Evolutionary conservation across 371 early-diverging fungal species (phyloP), one percentile per base, ranked within the genome.

Genomic region (Apophysomyces sp.): DNA sequence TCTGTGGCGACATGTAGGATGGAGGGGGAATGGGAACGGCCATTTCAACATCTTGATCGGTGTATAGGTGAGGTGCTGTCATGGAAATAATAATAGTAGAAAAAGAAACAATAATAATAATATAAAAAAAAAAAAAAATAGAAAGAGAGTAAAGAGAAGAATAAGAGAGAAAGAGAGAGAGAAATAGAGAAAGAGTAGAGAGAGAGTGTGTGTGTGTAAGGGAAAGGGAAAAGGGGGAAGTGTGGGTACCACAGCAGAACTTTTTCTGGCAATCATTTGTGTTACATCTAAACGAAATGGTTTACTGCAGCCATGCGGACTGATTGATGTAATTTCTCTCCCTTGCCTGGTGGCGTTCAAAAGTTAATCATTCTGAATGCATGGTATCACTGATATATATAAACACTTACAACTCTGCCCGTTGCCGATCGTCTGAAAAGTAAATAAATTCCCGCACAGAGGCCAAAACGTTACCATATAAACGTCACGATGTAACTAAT

Each of bases 21-120:
- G 75, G 73, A 12, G 77, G 77, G 29, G 80, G 80, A 52, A 75
- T 68, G 16, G 61, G 69, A 60, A 70, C 56, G n/a, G 44, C 61
- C 36, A 71, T 68, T 31, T 74, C 72, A 56, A 67, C 56, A 36
- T 66, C 63, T 15, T 59, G 32, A 57, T 30, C 41, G 31, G 58
- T 31, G 18, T 39, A 58, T 26, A 49, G 39, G 31, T 26, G 44
- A 44, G 41, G 31, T 44, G 58, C 32, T 41, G 26, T 29, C 41
- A 41, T 49, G 58, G 44, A 31, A 12, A 16, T 7, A 30, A 26
- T 11, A 31, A 30, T 26, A 34, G 39, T 53, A 15, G 40, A 41
- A 27, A 28, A 40, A 37, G 16, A 39, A 32, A 31, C 13, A 32
- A 28, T 21, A 52, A 32, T 12, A 34, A 52, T 15, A 24, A 34